Base-by-base conservation (phyloP, 352 stramenopile genomes). In the Phytophthora podocarpi region DNA sequence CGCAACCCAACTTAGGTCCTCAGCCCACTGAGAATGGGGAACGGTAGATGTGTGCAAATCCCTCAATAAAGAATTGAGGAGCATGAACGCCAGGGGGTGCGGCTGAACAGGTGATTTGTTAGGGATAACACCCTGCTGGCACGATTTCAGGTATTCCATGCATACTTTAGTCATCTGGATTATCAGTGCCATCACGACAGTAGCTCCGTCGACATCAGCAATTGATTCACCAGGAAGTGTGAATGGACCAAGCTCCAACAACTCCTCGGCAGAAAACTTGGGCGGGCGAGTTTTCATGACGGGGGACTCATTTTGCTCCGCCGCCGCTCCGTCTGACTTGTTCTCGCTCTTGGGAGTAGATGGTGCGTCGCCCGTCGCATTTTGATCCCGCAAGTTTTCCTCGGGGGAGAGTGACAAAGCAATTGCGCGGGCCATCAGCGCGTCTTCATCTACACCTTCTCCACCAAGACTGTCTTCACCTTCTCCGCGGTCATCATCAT, bases 361-460 rank as follows among this genome's bases (percentile, higher is more conserved):
- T 28, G 41, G 42, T 12, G 42, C 21, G 54, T 69, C 34, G 5
- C 39, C 32, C 35, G 59, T 45, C 47, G 37, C 41, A 16, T 60
- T 70, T 70, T 90, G 72, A 32, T 96, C 84, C n/a, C 70, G 69
- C 32, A 90, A 59, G 37, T 78, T 90, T 37, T 92, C 76, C 63
- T 95, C 87, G 1, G 87, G 82, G 3, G 87, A 96, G 4, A 96
- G 64, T 6, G 87, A 96, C n/a, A 96, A 70, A 5, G 87, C 87
- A 35, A 96, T 96, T 27, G 87, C 87, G 45, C 86, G 76, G 13
- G 87, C 87, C 87, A 96, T 96, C n/a, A 96, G 59, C 11, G 82
- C 87, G 49, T 96, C 87, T 78, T 96, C 87, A 60, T 96, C 87
- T 21, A 93, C 82, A 5, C 80, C 84, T 78, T 91, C 84, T 52